These are phyloP conservation scores for Kandelia obovata DNA, from an alignment of 345 rosid genomes.

Conservation along the genomic window DNA sequence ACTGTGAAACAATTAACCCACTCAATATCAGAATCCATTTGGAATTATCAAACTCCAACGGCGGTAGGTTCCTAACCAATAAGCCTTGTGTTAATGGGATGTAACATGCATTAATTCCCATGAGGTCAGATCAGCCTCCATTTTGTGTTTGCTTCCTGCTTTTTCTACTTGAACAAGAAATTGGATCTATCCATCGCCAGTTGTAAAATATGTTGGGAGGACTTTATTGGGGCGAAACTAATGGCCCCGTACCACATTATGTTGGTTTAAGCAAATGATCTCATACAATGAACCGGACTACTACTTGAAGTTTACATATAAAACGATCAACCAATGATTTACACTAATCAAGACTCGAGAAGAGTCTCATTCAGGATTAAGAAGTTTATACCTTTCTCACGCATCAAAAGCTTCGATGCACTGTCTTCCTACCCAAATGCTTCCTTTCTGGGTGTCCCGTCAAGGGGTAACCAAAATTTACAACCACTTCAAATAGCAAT, in stretches of 20 bases:
- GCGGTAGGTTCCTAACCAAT: no score
- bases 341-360: neutral
- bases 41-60: no score
- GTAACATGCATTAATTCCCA: no score
- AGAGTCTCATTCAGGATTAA: neutral
- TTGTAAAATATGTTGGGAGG: no score
- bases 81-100: no score
- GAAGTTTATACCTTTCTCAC: neutral
- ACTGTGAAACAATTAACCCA: no score
- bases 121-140: no score
- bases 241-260: neutral
- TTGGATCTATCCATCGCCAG: no score
- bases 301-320: constrained; percentile 5
- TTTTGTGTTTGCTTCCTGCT: no score
- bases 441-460: neutral
- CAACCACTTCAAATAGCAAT: neutral
- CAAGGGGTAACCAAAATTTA: neutral
- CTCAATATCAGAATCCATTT: no score
- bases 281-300: constrained; percentile 17
- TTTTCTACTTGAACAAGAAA: no score
- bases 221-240: no score
- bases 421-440: neutral
- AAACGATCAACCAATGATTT: neutral
- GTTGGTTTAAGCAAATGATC: constrained; percentile 15
- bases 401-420: neutral